phyloP scores from a whole-genome alignment of 192 early-diverging fungal genomes.

The Coemansia javaensis region DNA sequence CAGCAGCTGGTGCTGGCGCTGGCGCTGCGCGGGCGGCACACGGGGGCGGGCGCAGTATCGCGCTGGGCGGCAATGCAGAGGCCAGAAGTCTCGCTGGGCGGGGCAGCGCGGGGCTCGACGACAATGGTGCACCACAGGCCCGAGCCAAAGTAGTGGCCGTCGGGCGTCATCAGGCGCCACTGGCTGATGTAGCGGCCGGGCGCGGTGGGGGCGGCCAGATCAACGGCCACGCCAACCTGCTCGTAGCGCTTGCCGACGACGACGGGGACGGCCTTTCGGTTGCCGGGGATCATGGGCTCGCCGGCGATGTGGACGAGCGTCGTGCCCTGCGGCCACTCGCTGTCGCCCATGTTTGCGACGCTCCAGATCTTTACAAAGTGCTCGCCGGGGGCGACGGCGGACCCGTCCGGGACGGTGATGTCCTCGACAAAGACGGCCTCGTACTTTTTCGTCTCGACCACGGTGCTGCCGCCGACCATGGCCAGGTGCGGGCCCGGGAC shows the following conservation, averaged over 20 bases:
- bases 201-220: conserved; percentile 57
- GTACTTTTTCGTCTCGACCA: conserved; percentile 24
- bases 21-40: no score
- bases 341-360: conserved; percentile 56
- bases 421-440: conserved; percentile 59
- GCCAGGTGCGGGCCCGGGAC: no score
- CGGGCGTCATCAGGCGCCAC: conserved; percentile 57
- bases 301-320: conserved; percentile 56
- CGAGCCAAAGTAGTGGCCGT: conserved; percentile 62
- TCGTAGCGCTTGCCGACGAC: conserved; percentile 52
- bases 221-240: conserved; percentile 56
- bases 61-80: no score
- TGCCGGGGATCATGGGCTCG: conserved; percentile 49
- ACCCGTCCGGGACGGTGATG: conserved; percentile 63
- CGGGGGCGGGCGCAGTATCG: no score
- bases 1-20: no score
- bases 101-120: conserved; percentile 33
- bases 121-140: conserved; percentile 62
- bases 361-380: conserved; percentile 71
- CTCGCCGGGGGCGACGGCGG: conserved; percentile 50
- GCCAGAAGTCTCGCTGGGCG: no score
- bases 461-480: neutral
- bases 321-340: conserved; percentile 59
- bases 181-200: conserved; percentile 59
- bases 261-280: conserved; percentile 34